phyloP scores from a whole-genome alignment of 257 asterid genomes.

The Mitragyna speciosa region DNA sequence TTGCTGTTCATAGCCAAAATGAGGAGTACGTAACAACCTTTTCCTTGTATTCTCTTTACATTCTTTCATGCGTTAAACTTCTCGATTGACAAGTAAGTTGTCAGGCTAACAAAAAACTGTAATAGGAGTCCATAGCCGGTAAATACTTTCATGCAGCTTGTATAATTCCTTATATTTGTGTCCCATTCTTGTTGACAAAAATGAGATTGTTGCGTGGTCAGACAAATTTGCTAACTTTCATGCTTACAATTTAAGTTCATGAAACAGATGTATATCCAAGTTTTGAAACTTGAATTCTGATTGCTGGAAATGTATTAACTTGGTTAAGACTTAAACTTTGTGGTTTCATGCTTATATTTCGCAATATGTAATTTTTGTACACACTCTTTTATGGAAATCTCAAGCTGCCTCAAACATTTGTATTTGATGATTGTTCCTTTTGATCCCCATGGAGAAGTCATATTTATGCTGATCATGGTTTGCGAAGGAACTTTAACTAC shows the following conservation, averaged over 20 bases:
- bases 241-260: no score
- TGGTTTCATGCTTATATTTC: neutral
- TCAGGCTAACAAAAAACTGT: neutral
- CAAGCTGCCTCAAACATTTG: neutral
- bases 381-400: neutral
- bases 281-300: neutral
- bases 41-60: conserved; percentile 6
- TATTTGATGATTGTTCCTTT: neutral
- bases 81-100: neutral
- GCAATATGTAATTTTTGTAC: neutral
- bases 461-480: neutral
- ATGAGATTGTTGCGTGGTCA: neutral
- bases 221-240: neutral
- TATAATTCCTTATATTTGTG: neutral
- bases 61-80: neutral
- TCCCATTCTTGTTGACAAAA: neutral
- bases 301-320: neutral
- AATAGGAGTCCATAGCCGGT: neutral
- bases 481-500: neutral
- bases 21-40: conserved; percentile 72
- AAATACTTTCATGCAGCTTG: neutral
- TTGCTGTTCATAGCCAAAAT: conserved; percentile 93
- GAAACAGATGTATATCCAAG: neutral
- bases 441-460: neutral
- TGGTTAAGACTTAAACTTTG: no score